Evolutionary conservation across 495 filamentous ascomycete species (phyloP), one percentile per base, ranked within the genome.

Genomic region (Neurospora sp.): DNA sequence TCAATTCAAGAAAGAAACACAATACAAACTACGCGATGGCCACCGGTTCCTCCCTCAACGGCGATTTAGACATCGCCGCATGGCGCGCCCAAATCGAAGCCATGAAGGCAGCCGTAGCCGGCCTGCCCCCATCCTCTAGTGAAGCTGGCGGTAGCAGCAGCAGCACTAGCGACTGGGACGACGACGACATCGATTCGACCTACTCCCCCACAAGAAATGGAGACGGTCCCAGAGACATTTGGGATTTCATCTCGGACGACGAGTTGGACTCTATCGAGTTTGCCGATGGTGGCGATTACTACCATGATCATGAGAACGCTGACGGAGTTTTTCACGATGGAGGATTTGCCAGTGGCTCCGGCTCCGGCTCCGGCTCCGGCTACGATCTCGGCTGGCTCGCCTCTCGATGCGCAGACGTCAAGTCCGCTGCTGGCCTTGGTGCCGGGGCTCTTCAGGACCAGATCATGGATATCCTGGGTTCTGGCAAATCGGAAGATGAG

Each of bases 241-340:
- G 96, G 96, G 93, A 97, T 79, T 88, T 94, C 43, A 92, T 94
- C 79, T 92, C 89, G 69, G 92, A 93, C 39, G 86, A 85, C 59
- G 90, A 93, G 37, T 84, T 88, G 39, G 92, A 89, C 36, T 85
- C 84, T 43, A 70, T 82, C 71, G 74, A 76, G 11, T 76, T 85
- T 4, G 6, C 54, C 9, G 84, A 85, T 77, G 84, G 82, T 70
- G 84, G 81, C 71, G 85, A 85, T 71, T 76, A 78, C 24, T 79
- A 79, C 48, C 81, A 86, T 40, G 82, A 83, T 34, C 69, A 75
- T 8, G 70, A 79, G 38, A 4, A 11, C 38, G 75, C 48, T 8
- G 66, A 76, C 6, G 72, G 71, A 8, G 69, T 62, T 5, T 77
- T 62, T 5, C 77, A 76, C 1, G 34, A 24, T 21, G n/a, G 24